Percentiles rank a stretch among this genome's conserved stretches.
Conservation (phyloP, 2,329 filamentous ascomycete genomes). For the Clonostachys sp. region DNA sequence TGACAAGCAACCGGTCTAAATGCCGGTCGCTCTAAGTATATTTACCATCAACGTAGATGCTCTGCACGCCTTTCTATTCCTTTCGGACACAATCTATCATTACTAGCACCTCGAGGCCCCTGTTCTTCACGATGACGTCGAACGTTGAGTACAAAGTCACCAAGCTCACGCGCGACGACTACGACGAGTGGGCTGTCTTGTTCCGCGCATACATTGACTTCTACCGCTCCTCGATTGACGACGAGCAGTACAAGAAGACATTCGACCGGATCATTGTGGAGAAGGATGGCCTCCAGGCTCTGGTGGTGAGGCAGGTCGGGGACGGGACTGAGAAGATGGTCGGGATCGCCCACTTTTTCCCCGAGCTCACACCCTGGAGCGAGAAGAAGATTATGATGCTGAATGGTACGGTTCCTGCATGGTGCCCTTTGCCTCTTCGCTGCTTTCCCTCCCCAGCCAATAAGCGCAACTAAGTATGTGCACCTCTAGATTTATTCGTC, state of each 20-base stretch:
- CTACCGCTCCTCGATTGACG: constrained; percentile 1
- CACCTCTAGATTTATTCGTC: no score
- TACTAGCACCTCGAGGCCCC: no score
- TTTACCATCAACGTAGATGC: no score
- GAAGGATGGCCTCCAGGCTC: not conserved
- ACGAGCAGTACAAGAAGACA: constrained; percentile 2
- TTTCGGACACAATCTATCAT: no score
- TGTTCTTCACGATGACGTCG: not conserved
- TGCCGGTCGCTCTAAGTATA: no score
- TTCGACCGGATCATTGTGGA: constrained; percentile 1
- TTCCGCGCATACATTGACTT: constrained; percentile 4
- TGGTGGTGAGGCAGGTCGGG: not conserved
- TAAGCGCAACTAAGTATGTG: no score
- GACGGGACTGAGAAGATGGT: not conserved
- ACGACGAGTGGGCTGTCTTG: constrained; percentile 1
- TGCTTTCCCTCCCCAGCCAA: no score
- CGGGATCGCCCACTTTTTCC: constrained; percentile 3
- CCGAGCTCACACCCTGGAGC: constrained; percentile 2
- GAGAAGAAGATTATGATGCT: constrained; percentile 3
- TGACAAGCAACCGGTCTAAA: no score
- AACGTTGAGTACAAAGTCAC: not conserved
- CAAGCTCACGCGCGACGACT: not conserved
- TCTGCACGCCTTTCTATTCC: no score
- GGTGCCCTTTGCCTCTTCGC: no score
- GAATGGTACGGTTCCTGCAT: not conserved